Evolutionary conservation across 257 asterid species (phyloP).

Genomic region (Solanum peruvianum): DNA sequence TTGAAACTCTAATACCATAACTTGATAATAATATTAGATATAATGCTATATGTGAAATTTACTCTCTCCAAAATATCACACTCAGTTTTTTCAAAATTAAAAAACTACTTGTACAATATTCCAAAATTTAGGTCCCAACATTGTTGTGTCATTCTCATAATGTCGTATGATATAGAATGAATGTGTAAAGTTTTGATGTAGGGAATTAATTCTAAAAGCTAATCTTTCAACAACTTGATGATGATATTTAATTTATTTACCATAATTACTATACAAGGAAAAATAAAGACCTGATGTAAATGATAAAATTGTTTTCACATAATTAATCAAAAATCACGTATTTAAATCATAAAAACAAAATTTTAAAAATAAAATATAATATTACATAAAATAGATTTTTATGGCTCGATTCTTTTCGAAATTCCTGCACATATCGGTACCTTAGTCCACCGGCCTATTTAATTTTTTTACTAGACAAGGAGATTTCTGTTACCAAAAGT

Average conservation of each 20-base stretch:
- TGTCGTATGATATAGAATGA: neutral
- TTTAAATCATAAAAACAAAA: neutral
- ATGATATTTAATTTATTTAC: neutral
- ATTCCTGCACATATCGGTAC: neutral
- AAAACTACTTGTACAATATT: neutral
- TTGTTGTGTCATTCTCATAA: neutral
- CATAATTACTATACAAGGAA: neutral
- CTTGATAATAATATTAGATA: no score
- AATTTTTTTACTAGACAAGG: neutral
- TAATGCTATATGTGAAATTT: no score
- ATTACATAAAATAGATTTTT: neutral
- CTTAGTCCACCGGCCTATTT: neutral
- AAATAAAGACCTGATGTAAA: neutral
- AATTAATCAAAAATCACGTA: neutral
- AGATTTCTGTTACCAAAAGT: neutral
- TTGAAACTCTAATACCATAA: no score
- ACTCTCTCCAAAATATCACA: neutral
- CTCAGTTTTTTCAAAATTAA: neutral
- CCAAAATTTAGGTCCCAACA: neutral
- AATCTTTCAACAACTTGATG: neutral
- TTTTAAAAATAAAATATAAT: neutral
- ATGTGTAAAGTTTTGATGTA: neutral
- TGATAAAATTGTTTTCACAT: no score
- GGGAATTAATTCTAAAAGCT: neutral
- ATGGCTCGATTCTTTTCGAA: accelerated